Base-by-base conservation (phyloP, 192 early-diverging fungal genomes). In the Diversispora epigaea region DNA sequence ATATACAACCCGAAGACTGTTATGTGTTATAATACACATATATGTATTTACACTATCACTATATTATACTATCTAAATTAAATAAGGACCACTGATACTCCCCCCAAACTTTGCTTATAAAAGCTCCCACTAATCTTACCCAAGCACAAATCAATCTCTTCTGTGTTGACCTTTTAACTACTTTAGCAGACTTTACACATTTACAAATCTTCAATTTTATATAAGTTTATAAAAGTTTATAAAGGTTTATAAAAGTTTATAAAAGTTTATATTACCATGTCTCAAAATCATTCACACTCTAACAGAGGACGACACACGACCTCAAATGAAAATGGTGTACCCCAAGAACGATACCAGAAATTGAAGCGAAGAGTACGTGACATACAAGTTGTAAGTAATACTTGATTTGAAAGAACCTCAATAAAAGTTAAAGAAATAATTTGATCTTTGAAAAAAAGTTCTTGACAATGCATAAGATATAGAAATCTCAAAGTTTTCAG, bases 231-330 rank as follows among this genome's bases (percentile, higher is more conserved):
- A 32, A 32, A 32, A 32, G 25, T 32, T 32, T 32, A 32, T 32
- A 32, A 32, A 32, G 2, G 25, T 32, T 32, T 32, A 32, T 32
- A 32, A 1, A 32, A 32, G 25, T 32, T 32, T 32, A 32, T 32
- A 32, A n/a, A n/a, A n/a, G n/a, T n/a, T n/a, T 32, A 14, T 44
- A 9, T 64, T 40, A 3, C 32, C 41, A 71, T 71, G 68, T 50
- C 68, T 15, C 68, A 71, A 71, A 56, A 54, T 9, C 68, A 71
- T 71, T 71, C 68, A 54, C 62, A 64, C 49, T 71, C 68, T 40
- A 21, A 52, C 56, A 44, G 68, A 43, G 62, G 62, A 64, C 40
- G 62, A 39, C 68, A 71, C 19, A 39, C 39, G n/a, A 7, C 68
- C 1, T 41, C 68, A 41, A 25, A 46, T 43, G 70, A 60, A 43